Conservation (phyloP, 352 stramenopile species). For the Pythium pyrilobum region DNA sequence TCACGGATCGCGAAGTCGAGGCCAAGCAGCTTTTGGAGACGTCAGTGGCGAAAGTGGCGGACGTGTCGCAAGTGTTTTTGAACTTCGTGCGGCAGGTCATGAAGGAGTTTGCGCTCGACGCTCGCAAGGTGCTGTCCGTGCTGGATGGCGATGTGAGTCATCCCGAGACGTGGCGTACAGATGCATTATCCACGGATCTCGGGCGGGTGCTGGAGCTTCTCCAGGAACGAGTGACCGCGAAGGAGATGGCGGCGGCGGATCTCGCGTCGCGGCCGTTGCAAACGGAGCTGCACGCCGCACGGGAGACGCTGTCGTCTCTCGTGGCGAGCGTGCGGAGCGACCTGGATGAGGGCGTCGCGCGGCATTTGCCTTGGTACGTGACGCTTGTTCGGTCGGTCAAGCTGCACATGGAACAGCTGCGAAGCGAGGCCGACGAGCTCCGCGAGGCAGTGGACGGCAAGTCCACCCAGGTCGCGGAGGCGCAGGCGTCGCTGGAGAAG, state of each 20-base stretch:
- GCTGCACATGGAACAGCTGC: constrained; percentile 20
- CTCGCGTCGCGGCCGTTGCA: constrained; percentile 24
- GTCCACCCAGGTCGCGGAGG: constrained; percentile 20
- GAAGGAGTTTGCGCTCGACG: constrained; percentile 17
- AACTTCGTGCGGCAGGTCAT: constrained; percentile 17
- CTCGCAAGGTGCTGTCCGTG: constrained; percentile 14
- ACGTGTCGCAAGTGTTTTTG: constrained; percentile 11
- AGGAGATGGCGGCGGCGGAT: constrained; percentile 22
- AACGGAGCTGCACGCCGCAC: constrained; percentile 43
- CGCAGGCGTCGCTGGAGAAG: constrained; percentile 19
- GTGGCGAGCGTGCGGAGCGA: constrained; percentile 12
- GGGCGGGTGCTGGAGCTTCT: constrained; percentile 16
- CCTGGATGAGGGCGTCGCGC: constrained; percentile 24
- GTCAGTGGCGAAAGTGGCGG: constrained; percentile 11
- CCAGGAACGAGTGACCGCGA: constrained; percentile 16
- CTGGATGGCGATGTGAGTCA: constrained; percentile 25
- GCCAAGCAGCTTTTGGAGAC: constrained; percentile 12
- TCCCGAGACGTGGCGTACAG: constrained; percentile 25
- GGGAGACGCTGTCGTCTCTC: constrained; percentile 30
- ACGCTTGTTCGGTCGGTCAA: constrained; percentile 28
- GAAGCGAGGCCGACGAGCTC: constrained; percentile 20
- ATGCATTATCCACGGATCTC: constrained; percentile 17
- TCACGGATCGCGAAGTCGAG: constrained; percentile 20
- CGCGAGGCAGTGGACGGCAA: constrained; percentile 21
- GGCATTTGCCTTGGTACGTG: constrained; percentile 60